Percentiles rank a stretch among this genome's conserved stretches.
phyloP scores from a whole-genome alignment of 306 rosid genomes.

The Inga laurina region DNA sequence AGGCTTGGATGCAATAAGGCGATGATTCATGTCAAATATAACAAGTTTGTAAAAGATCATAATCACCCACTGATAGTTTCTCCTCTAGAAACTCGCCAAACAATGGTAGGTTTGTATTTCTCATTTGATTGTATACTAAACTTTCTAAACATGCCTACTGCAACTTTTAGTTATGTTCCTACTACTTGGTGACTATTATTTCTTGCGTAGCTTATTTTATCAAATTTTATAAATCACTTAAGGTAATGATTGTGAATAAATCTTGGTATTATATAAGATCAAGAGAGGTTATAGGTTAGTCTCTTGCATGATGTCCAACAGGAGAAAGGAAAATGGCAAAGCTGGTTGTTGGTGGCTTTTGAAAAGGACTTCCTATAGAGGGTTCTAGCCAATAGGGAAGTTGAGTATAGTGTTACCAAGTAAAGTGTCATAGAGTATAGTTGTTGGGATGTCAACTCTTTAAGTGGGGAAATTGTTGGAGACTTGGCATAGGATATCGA shows the following conservation, averaged over 20 bases:
- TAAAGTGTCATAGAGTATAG: neutral
- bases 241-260: neutral
- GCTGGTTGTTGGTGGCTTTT: neutral
- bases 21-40: constrained; percentile 90
- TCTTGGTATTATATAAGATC: neutral
- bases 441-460: neutral
- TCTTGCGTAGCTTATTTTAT: neutral
- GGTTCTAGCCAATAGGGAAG: neutral
- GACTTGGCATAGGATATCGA: neutral
- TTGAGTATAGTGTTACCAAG: neutral
- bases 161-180: neutral
- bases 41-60: constrained; percentile 85
- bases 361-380: neutral
- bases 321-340: neutral
- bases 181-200: neutral
- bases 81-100: constrained; percentile 95
- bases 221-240: constrained; percentile 7
- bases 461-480: neutral
- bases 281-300: neutral
- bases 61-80: constrained; percentile 86
- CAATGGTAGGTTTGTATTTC: constrained; percentile 66
- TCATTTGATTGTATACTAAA: constrained; percentile 8
- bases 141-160: neutral
- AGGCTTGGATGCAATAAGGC: constrained; percentile 97
- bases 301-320: neutral